A percentile compares a stretch with the other conserved stretches of the same genome.
phyloP scores from a whole-genome alignment of 1,139 yeast species.

The Petasospora fabianii region DNA sequence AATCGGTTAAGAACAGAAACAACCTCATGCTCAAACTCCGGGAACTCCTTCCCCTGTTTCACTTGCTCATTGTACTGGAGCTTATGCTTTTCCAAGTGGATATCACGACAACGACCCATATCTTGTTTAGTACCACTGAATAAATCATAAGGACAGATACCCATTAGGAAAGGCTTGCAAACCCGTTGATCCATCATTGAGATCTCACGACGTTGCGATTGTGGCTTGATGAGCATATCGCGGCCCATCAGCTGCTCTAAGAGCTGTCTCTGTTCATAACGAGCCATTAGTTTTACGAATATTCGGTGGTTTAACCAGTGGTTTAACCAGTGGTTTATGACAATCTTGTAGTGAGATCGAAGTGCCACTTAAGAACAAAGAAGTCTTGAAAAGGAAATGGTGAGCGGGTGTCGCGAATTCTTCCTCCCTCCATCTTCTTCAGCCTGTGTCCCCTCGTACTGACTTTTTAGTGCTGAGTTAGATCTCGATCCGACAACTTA shows the following conservation, averaged over 20 bases:
- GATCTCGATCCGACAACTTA: not conserved
- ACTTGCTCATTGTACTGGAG: slow-evolving; percentile 62
- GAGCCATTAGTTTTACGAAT: slow-evolving; percentile 32
- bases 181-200: slow-evolving; percentile 59
- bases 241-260: slow-evolving; percentile 83
- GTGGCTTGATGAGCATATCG: slow-evolving; percentile 40
- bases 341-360: not conserved
- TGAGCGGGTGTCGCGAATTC: no score
- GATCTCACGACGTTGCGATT: slow-evolving; percentile 27
- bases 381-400: no score
- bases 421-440: no score
- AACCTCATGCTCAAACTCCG: slow-evolving; percentile 71
- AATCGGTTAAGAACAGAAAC: slow-evolving; percentile 35
- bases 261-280: slow-evolving; percentile 72
- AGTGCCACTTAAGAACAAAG: no score
- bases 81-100: slow-evolving; percentile 75
- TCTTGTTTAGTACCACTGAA: slow-evolving; percentile 83
- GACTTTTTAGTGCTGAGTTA: no score
- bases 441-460: no score
- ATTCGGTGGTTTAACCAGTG: not conserved
- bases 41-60: slow-evolving; percentile 54
- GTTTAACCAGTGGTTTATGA: not conserved
- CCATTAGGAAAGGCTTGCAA: slow-evolving; percentile 79
- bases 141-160: slow-evolving; percentile 85
- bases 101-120: slow-evolving; percentile 73